Evolutionary conservation across 179 eudicot species (phyloP), one percentile per base, ranked within the genome.

Genomic region (Silene vulgaris): DNA sequence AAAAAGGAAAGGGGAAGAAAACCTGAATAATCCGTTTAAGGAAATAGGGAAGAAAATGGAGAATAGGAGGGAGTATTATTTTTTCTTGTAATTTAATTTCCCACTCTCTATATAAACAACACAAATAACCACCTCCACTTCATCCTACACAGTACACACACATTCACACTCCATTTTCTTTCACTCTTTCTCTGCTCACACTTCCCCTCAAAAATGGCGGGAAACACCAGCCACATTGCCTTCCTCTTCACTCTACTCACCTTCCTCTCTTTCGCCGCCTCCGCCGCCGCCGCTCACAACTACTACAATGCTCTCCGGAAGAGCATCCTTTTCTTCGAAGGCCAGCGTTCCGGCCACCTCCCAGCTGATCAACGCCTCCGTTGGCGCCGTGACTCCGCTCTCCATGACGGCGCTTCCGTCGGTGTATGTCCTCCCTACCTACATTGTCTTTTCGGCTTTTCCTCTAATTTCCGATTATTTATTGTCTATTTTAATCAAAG

Each of bases 331-430:
- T 95, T 95, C 90, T 95, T 95, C 65, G 99, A 95, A 76, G 99
- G 99, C 65, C 99, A 92, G 70, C 89, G 97, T 30, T 92, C 99
- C 48, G 99, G 97, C 52, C 76, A 80, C 19, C 96, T 95, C 5
- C 97, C 99, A 0, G 87, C 95, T 0, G 93, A 95, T 73, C 99
- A 95, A 73, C 93, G 97, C 71, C 71, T 95, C 56, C 81, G 71
- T n/a, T 92, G 99, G 99, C 97, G 99, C 72, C 77, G 87, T 3
- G 90, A 95, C 81, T 95, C 99, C 12, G 97, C 89, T 67, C 80
- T 95, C 76, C 89, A 67, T 73, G 99, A 95, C 76, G 99, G 99
- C 17, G 73, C 87, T 45, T 17, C 96, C 65, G 88, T 89, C 60
- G 96, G 96, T 8, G 98, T 94, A 89, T 64, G 54, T 19, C 35